These are phyloP conservation scores for Ceratocystis destructans DNA, from an alignment of 2,329 filamentous ascomycete species.

Conservation along the genomic window DNA sequence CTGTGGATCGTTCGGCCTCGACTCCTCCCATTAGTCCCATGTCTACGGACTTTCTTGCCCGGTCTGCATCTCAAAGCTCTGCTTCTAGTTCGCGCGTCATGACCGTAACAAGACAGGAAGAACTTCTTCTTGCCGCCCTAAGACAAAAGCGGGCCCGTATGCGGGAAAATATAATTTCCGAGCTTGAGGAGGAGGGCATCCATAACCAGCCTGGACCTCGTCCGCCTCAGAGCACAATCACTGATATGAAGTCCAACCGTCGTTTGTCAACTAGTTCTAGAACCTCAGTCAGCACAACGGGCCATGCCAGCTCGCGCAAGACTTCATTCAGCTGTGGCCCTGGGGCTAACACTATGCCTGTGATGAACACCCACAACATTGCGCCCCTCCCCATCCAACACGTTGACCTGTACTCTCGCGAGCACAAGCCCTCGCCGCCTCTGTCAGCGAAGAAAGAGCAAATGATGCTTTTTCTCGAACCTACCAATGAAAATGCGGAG, in stretches of 20 bases:
- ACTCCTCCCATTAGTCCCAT: conserved; percentile 40
- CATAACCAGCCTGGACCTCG: conserved; percentile 7
- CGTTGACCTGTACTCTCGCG: conserved; percentile 18
- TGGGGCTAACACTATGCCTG: neutral
- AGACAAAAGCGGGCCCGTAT: conserved; percentile 43
- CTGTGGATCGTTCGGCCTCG: conserved; percentile 33
- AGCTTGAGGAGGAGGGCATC: conserved; percentile 28
- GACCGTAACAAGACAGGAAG: conserved; percentile 44
- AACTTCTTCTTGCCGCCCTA: conserved; percentile 44
- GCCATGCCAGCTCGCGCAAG: conserved; percentile 11
- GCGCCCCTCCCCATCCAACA: neutral
- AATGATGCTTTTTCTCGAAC: conserved; percentile 18
- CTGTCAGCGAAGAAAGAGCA: conserved; percentile 15
- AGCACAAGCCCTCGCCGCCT: conserved; percentile 17
- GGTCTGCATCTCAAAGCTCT: conserved; percentile 29
- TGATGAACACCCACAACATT: neutral
- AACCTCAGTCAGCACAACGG: conserved; percentile 12
- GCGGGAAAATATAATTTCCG: conserved; percentile 35
- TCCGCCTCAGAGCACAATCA: conserved; percentile 5
- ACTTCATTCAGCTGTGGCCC: conserved; percentile 13
- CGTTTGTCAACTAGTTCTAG: conserved; percentile 12
- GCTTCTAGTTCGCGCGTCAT: conserved; percentile 35
- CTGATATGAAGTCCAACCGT: neutral
- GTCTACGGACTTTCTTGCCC: conserved; percentile 37
- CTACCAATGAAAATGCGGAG: conserved; percentile 13